These are phyloP conservation scores for Elsinoe fawcettii DNA, from an alignment of 2,329 filamentous ascomycete genomes.

Conservation along the genomic window DNA sequence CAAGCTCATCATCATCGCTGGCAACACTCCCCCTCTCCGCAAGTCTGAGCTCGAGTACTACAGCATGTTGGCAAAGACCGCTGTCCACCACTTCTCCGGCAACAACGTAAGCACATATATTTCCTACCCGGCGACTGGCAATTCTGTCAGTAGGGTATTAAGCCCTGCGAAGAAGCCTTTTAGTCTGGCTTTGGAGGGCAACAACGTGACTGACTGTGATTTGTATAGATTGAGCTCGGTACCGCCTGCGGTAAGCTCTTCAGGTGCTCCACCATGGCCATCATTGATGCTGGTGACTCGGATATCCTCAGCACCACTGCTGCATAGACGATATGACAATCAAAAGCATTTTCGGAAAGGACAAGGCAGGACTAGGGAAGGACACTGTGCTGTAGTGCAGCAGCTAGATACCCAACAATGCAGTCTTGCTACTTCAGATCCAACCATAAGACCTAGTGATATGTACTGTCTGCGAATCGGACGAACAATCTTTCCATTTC, in stretches of 20 bases:
- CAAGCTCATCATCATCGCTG: conserved; percentile 92
- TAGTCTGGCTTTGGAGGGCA: conserved; percentile 77
- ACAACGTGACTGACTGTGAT: conserved; percentile 43
- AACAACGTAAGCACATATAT: conserved; percentile 79
- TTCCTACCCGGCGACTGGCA: conserved; percentile 15
- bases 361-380: conserved; percentile 3
- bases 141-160: conserved; percentile 26
- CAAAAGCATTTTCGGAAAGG: not conserved
- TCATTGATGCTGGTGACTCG: conserved; percentile 92
- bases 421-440: not conserved
- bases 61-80: conserved; percentile 85
- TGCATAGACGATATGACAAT: conserved; percentile 27
- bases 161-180: conserved; percentile 30
- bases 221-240: conserved; percentile 83
- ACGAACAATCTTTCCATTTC: not conserved
- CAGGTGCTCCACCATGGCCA: conserved; percentile 93
- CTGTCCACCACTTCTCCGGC: conserved; percentile 94
- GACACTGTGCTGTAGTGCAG: not conserved
- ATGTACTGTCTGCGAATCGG: not conserved
- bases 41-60: conserved; percentile 84
- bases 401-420: conserved; percentile 8
- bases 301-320: conserved; percentile 81
- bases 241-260: conserved; percentile 99
- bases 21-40: conserved; percentile 94
- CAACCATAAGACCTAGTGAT: not conserved